These are phyloP conservation scores for Tetracentron sinense DNA, from an alignment of 164 flowering plant species.

Conservation along the genomic window DNA sequence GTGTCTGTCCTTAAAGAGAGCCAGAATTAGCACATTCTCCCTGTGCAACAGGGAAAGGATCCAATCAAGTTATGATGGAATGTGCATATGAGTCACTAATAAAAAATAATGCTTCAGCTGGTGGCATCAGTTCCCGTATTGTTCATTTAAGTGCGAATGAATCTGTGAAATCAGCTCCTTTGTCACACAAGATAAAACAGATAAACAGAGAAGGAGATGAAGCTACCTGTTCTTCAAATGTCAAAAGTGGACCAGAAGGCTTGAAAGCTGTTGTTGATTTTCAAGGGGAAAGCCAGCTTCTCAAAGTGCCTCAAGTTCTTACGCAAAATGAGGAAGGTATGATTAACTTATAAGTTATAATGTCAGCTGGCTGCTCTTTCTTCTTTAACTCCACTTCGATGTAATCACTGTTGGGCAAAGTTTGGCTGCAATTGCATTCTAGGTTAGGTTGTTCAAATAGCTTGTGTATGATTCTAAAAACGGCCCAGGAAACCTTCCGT, in stretches of 20 bases:
- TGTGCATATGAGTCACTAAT: conserved; percentile 15
- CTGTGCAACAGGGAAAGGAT: conserved; percentile 52
- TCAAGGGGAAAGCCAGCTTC: conserved; percentile 49
- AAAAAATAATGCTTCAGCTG: conserved; percentile 20
- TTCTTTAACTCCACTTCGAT: neutral
- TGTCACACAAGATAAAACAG: conserved; percentile 20
- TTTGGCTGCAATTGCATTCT: neutral
- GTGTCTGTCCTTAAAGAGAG: conserved; percentile 31
- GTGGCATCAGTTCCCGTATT: conserved; percentile 16
- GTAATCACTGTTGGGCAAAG: neutral
- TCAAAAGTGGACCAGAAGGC: conserved; percentile 16
- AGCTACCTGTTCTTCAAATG: conserved; percentile 13
- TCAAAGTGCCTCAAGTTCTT: conserved; percentile 15
- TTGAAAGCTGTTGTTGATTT: conserved; percentile 29
- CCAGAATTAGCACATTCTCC: conserved; percentile 39
- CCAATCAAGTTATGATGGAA: conserved; percentile 39
- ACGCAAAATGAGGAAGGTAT: conserved; percentile 27
- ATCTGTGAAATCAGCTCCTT: conserved; percentile 21
- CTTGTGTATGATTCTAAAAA: neutral
- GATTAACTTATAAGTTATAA: conserved; percentile 3
- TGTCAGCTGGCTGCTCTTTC: neutral
- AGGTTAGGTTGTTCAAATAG: neutral
- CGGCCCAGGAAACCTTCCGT: too few relatives aligned
- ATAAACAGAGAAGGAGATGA: conserved; percentile 22
- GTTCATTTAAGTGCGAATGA: conserved; percentile 19